phyloP scores from a whole-genome alignment of 2,329 filamentous ascomycete species.

The Xylariaceae sp. region DNA sequence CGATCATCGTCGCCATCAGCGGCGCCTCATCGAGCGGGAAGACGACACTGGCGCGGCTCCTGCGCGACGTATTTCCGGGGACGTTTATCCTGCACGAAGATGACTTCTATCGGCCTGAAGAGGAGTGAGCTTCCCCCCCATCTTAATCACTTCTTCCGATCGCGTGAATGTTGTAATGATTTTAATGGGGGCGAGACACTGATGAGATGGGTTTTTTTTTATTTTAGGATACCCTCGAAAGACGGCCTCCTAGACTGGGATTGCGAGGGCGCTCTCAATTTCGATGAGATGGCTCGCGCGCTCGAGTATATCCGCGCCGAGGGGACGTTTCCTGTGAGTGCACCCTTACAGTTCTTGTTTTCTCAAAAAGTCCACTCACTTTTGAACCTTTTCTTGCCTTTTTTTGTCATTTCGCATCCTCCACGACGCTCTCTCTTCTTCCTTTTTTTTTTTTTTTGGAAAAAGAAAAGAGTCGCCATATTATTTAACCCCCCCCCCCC shows the following conservation, averaged over 20 bases:
- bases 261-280: slow-evolving; percentile 71
- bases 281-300: slow-evolving; percentile 60
- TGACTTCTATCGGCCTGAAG: slow-evolving; percentile 86
- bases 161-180: too few species aligned
- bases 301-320: slow-evolving; percentile 65
- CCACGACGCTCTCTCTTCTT: slow-evolving; percentile 20
- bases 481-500: too few species aligned
- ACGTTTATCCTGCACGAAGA: slow-evolving; percentile 88
- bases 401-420: slow-evolving; percentile 19
- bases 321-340: slow-evolving; percentile 59
- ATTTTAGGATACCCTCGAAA: slow-evolving; percentile 47
- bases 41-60: slow-evolving; percentile 80
- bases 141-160: neutral
- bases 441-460: neutral
- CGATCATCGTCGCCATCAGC: slow-evolving; percentile 72
- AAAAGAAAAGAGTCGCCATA: too few species aligned
- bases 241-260: slow-evolving; percentile 82
- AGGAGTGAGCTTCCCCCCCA: slow-evolving; percentile 53
- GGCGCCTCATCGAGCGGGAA: slow-evolving; percentile 92
- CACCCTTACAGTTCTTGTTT: too few species aligned
- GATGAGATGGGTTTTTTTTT: neutral
- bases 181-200: too few species aligned
- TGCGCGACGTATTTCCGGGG: slow-evolving; percentile 73
- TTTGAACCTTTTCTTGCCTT: neutral
- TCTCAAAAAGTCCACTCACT: too few species aligned